Conservation (phyloP, 176 grass and related monocot species). For the Rhynchospora pubera region DNA sequence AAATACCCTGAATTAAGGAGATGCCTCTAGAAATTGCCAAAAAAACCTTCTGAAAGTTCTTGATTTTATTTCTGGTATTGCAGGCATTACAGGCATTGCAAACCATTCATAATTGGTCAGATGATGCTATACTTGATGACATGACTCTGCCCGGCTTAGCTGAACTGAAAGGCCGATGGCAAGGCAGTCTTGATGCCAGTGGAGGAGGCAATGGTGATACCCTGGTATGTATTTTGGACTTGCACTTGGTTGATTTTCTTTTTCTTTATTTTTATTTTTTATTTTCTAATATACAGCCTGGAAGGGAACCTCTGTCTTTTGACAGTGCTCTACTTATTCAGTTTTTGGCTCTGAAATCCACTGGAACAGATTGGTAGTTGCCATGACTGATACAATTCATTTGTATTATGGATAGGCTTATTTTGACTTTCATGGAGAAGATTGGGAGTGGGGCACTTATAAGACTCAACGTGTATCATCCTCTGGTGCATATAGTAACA, state of each 20-base stretch:
- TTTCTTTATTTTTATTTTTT: neutral
- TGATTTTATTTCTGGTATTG: neutral
- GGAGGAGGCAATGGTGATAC: conserved; percentile 99
- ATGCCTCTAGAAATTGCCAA: neutral
- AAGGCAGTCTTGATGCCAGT: conserved; percentile 90
- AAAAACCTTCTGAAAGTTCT: neutral
- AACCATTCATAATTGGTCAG: conserved; percentile 66
- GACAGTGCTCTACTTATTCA: neutral
- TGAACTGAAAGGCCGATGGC: conserved; percentile 92
- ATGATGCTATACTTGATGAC: conserved; percentile 69
- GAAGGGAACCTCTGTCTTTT: neutral
- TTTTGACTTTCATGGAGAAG: conserved; percentile 97
- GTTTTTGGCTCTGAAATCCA: neutral
- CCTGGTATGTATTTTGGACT: conserved; percentile 43
- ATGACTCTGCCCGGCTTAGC: conserved; percentile 91
- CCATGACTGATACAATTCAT: conserved; percentile 3
- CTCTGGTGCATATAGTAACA: conserved; percentile 87
- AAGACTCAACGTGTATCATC: conserved; percentile 77
- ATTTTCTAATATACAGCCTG: neutral
- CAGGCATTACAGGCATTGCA: conserved; percentile 56
- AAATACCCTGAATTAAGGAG: neutral
- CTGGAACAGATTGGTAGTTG: neutral
- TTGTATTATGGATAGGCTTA: conserved; percentile 46
- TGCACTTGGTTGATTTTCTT: neutral
- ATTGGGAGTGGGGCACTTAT: conserved; percentile 98